Evolutionary conservation across 306 rosid species (phyloP), one percentile per base, ranked within the genome.

Genomic region (Dicorynia guianensis): DNA sequence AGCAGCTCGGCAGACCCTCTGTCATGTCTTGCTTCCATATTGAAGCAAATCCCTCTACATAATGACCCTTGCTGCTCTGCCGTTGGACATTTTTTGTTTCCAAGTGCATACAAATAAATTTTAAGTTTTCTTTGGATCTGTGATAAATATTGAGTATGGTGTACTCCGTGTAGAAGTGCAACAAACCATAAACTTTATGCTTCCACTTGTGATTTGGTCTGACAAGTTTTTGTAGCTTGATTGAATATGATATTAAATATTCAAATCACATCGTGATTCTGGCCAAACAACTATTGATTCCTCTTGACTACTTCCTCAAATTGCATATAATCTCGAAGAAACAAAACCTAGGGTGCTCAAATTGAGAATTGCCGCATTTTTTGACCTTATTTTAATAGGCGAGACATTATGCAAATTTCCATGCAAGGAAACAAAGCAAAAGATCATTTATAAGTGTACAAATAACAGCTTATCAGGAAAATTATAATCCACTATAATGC

Each of bases 301-400:
- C 36, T 19, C 50, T 34, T 9, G 52, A 25, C n/a, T n/a, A 34
- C 11, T 50, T 36, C 60, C 44, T n/a, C n/a, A n/a, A n/a, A 59
- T 12, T 34, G 8, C 46, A 47, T 18, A 74, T 35, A 13, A 74
- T 61, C 52, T 74, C 55, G 71, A 38, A 74, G 50, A 52, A 52
- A 40, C 34, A 74, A 36, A 50, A 25, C 36, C 20, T 4, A 44
- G 6, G 30, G 17, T 59, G 49, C 62, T 62, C 52, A 48, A 61
- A 74, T 25, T 25, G 15, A 8, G 13, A 25, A 38, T 9, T 14
- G 55, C 79, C 79, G 79, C 71, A 52, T 11, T 9, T 52, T 20
- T 75, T 63, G 72, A 75, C 72, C 18, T 4, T n/a, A 15, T 36
- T 1, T 12, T 17, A 34, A 35, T 30, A 49, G 4, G 14, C 34